Evolutionary conservation across 2,329 filamentous ascomycete species (phyloP).

Genomic region (Chalaropsis thielavioides): DNA sequence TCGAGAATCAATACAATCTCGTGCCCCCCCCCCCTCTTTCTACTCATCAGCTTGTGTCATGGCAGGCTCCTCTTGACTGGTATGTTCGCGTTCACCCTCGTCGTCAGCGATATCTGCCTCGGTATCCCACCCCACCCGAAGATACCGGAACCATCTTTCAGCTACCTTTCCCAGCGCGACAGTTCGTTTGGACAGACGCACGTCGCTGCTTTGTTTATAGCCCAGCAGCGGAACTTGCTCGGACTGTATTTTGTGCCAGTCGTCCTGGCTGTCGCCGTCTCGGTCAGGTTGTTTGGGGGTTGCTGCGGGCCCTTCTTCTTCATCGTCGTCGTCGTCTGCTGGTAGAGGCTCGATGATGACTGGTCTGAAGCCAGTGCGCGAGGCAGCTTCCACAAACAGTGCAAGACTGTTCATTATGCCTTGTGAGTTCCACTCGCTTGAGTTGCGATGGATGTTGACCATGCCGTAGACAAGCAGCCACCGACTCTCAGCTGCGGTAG

Average conservation of each 20-base stretch:
- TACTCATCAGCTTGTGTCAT: constrained; percentile 13
- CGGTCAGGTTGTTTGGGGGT: not conserved
- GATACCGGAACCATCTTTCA: constrained; percentile 12
- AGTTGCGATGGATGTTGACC: constrained; percentile 49
- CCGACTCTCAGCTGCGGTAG: constrained; percentile 22
- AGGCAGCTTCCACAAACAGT: constrained; percentile 46
- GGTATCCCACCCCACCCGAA: not conserved
- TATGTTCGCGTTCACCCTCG: not conserved
- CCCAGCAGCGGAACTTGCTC: constrained; percentile 16
- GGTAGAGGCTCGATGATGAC: constrained; percentile 34
- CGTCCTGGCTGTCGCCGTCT: not conserved
- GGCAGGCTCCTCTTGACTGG: constrained; percentile 5
- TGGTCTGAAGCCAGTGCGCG: constrained; percentile 30
- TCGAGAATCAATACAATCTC: not conserved
- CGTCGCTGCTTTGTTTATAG: constrained; percentile 14
- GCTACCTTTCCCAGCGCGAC: not conserved
- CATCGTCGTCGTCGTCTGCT: not conserved
- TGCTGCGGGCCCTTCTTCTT: not conserved
- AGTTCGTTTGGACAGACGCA: constrained; percentile 12
- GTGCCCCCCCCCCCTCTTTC: not conserved
- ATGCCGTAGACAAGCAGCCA: constrained; percentile 51
- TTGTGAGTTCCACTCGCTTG: constrained; percentile 62
- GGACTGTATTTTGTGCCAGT: not conserved
- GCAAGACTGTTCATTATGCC: constrained; percentile 51
- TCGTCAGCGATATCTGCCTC: not conserved